Evolutionary conservation across 2,329 filamentous ascomycete species (phyloP), one percentile per base, ranked within the genome.

Genomic region (Plenodomus biglobosus): DNA sequence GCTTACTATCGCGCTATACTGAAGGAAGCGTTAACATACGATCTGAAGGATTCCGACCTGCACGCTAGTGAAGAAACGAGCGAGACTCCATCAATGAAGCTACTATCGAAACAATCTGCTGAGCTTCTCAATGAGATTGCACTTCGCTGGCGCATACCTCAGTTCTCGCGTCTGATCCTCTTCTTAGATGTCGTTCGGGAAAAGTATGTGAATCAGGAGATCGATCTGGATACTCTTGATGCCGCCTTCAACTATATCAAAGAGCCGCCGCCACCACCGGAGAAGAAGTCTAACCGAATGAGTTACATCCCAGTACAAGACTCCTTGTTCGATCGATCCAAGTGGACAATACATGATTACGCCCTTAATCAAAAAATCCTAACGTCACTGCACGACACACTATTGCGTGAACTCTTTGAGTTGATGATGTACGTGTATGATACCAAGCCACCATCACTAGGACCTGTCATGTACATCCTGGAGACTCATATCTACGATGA

Each of bases 341-440:
- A 72, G 53, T 82, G 79, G 79, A 77, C 78, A 1, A 60, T 80
- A 7, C 63, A 72, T 5, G 79, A 82, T 55, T 72, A 73, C 46
- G 68, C 73, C 11, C 70, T 80, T 20, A 94, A 95, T 74, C 87
- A 89, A 61, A 85, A 88, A 55, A 82, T 88, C 15, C 77, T 99
- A 6, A 80, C 82, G 30, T 83, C 80, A 22, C 74, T 97, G 34
- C 85, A 97, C 63, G 91, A 96, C 61, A 84, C 86, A 8, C 76
- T 97, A 20, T 77, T 96, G 39, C 85, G 92, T 44, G 92, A 97
- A 64, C 80, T 99, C 16, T 96, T 90, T 70, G 86, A 92, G 56
- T 78, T 88, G n/a, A 82, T 96, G 70, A 86, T 92, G 76, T 85
- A 88, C 58, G 92, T 90, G 60, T 99, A 92, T 71, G 91, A 96